These are phyloP conservation scores for Pyracantha coccinea DNA, from an alignment of 331 rosid genomes.

Conservation along the genomic window DNA sequence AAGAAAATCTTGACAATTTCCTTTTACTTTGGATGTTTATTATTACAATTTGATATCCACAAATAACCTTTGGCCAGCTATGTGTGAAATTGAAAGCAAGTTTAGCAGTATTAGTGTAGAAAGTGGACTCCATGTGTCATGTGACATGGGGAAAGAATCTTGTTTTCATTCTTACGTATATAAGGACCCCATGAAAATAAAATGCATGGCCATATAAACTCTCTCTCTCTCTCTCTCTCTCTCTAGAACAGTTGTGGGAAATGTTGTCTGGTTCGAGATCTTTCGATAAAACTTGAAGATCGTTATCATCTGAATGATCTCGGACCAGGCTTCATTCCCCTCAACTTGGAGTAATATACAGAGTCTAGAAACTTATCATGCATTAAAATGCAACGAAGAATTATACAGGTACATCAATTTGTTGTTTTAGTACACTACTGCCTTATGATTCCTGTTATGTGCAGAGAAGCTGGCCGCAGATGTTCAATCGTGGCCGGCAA, in stretches of 20 bases:
- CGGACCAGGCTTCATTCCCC: conserved; percentile 99
- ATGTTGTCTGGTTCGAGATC: conserved; percentile 77
- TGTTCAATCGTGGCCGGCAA: neutral
- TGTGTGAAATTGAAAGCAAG: conserved; percentile 31
- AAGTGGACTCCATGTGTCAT: conserved; percentile 48
- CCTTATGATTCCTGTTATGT: no score
- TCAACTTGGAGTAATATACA: conserved; percentile 20
- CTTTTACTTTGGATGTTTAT: neutral
- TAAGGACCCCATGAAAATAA: conserved; percentile 45
- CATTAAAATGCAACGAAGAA: neutral
- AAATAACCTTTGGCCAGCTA: conserved; percentile 6
- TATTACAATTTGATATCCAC: conserved; percentile 1
- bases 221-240: conserved; percentile 6
- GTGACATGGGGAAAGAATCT: conserved; percentile 37
- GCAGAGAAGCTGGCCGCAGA: neutral
- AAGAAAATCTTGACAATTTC: neutral
- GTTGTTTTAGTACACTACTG: no score
- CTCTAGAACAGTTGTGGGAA: conserved; percentile 54
- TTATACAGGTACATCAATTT: no score
- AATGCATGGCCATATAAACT: conserved; percentile 61
- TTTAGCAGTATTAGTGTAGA: conserved; percentile 34
- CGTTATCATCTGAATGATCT: conserved; percentile 33
- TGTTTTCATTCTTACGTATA: conserved; percentile 41
- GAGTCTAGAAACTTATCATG: neutral
- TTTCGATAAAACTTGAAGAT: conserved; percentile 22